Evolutionary conservation across 805 yeast species (phyloP), one percentile per base, ranked within the genome.

Genomic region (Candida golubevii): DNA sequence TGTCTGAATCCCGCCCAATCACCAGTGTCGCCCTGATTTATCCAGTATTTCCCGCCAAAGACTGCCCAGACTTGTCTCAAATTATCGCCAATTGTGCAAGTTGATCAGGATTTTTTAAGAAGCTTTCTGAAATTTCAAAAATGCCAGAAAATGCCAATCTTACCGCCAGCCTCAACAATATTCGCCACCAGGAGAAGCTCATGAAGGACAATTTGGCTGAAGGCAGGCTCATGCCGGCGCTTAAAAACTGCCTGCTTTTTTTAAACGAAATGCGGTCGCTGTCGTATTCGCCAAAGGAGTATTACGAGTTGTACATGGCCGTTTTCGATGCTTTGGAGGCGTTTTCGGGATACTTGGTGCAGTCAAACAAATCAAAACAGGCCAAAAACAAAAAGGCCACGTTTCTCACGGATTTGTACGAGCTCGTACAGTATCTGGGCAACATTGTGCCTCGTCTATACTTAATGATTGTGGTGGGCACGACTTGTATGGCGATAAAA

Each of bases 391-490:
- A 46, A 9, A 47, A 50, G 26, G 47, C 66, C 8, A 62, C 71
- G 8, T 69, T 69, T 47, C 67, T 93, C 42, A 87, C 95, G 0
- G 98, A 93, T 60, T 73, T 93, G 42, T 93, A 93, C 61, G 98
- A 91, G 57, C 72, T 90, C 61, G 97, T 91, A 6, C 98, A 93
- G 63, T 93, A 93, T 60, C 88, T 96, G 1, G 95, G 97, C 1
- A 91, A 88, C 60, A 86, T 93, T 26, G 75, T 93, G 12, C 99
- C 99, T 1, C 75, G 99, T 46, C 69, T 93, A 44, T 93, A 93
- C 61, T 72, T 93, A 66, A 88, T 93, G 97, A 85, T 93, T 35
- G 91, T 95, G 2, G 91, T 93, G 12, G 99, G 99, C 8, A 81
- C 95, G 0, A 88, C 88, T 3, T 89, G 85, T 67, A 81, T 91